Evolutionary conservation across 2,329 filamentous ascomycete genomes (phyloP).

Genomic region (Metarhizium brunneum): DNA sequence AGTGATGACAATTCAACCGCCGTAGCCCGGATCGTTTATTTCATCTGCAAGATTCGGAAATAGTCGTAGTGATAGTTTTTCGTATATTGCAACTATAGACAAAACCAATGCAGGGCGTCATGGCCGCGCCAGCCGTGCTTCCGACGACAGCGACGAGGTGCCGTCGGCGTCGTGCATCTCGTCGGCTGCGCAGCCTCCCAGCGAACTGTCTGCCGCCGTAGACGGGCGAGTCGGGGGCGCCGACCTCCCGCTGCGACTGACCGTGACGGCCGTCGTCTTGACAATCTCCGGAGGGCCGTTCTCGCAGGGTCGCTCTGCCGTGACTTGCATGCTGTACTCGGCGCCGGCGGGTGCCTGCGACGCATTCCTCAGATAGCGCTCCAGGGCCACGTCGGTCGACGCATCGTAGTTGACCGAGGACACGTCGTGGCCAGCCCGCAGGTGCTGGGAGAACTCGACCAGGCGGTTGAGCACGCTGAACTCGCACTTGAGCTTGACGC

Average conservation of each 20-base stretch:
- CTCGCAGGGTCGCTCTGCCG: background rate
- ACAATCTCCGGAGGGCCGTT: background rate
- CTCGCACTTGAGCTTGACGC: constrained; percentile 27
- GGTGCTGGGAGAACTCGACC: constrained; percentile 22
- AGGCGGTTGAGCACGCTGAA: constrained; percentile 26
- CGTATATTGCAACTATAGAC: background rate
- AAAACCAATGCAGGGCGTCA: too few species aligned
- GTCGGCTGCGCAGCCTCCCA: background rate
- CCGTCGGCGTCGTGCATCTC: background rate
- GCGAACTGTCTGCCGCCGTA: background rate
- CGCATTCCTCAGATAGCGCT: background rate
- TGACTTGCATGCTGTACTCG: constrained; percentile 3
- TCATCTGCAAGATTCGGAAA: too few species aligned
- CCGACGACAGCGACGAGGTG: constrained; percentile 1
- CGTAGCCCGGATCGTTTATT: too few species aligned
- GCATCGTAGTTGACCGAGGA: background rate
- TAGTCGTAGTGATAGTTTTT: too few species aligned
- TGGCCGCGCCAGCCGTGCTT: background rate
- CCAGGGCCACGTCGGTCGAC: constrained; percentile 3
- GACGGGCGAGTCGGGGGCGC: background rate
- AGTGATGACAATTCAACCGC: too few species aligned
- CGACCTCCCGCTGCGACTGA: background rate
- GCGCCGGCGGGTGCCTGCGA: background rate
- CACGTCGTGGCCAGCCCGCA: background rate
- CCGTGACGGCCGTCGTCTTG: constrained; percentile 3